Percentiles rank a stretch among this genome's conserved stretches.
Conservation (phyloP, 257 asterid genomes). For the Solanum chmielewskii region DNA sequence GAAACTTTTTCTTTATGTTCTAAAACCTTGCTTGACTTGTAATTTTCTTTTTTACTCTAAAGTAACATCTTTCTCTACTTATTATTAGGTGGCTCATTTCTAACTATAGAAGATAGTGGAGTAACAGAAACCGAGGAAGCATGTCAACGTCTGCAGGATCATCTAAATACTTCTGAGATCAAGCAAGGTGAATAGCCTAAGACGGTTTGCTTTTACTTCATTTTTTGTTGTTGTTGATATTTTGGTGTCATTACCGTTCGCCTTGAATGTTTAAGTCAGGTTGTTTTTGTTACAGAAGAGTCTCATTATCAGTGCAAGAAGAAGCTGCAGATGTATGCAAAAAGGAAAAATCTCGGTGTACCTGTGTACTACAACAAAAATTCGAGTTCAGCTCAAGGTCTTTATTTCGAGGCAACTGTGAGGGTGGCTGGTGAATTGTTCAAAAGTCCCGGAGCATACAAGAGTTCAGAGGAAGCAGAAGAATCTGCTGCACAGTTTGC, state of each 20-base stretch:
- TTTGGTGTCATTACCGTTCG: not conserved
- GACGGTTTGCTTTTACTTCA: not conserved
- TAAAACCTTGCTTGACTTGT: not conserved
- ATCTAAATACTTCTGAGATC: not conserved
- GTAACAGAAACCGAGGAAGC: not conserved
- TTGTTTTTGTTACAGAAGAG: not conserved
- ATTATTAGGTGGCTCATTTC: not conserved
- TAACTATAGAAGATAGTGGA: not conserved
- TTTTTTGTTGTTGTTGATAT: not conserved
- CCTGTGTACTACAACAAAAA: slow-evolving; percentile 5
- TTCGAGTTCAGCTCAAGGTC: slow-evolving; percentile 3
- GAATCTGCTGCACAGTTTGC: slow-evolving; percentile 34
- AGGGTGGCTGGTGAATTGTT: slow-evolving; percentile 12
- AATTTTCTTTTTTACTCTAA: not conserved
- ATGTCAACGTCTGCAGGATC: not conserved
- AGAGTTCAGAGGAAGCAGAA: slow-evolving; percentile 25
- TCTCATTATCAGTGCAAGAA: slow-evolving; percentile 13
- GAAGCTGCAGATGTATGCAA: slow-evolving; percentile 28
- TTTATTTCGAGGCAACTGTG: slow-evolving; percentile 16
- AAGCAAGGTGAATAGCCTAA: not conserved
- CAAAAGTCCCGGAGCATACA: slow-evolving; percentile 4
- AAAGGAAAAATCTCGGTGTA: slow-evolving; percentile 14
- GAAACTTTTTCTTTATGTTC: not conserved
- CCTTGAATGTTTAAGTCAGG: not conserved
- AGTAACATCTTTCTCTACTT: not conserved